These are phyloP conservation scores for Myrmaecium sp. DNA, from an alignment of 2,329 filamentous ascomycete species.

Conservation along the genomic window DNA sequence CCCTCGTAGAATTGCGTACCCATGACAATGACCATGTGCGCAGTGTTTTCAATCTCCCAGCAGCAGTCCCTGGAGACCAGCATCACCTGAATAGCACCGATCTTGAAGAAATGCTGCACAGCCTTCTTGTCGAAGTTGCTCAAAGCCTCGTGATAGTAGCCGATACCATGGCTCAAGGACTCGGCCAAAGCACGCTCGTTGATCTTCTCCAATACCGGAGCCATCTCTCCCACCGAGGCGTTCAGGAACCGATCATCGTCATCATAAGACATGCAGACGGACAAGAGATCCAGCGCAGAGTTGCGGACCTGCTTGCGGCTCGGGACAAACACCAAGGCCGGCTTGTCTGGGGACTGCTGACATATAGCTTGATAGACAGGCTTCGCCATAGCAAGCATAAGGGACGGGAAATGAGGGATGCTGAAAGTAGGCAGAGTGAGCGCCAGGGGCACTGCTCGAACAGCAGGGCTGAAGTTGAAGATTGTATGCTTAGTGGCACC, in stretches of 20 bases:
- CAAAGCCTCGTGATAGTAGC: conserved; percentile 92
- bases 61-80: conserved; percentile 75
- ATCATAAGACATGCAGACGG: conserved; percentile 75
- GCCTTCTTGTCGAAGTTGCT: conserved; percentile 81
- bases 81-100: conserved; percentile 78
- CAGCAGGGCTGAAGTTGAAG: conserved; percentile 93
- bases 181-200: conserved; percentile 78
- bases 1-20: conserved; percentile 96
- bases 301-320: conserved; percentile 82
- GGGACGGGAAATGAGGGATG: conserved; percentile 89
- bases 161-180: conserved; percentile 81
- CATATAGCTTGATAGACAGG: conserved; percentile 80
- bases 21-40: conserved; percentile 90
- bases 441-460: conserved; percentile 76
- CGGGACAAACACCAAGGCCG: conserved; percentile 80
- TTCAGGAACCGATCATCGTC: conserved; percentile 90
- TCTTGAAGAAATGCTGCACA: conserved; percentile 77
- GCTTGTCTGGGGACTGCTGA: conserved; percentile 76
- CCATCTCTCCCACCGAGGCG: conserved; percentile 64
- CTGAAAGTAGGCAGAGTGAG: conserved; percentile 90
- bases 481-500: conserved; percentile 96
- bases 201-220: conserved; percentile 63
- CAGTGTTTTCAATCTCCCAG: conserved; percentile 81
- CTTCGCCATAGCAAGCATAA: conserved; percentile 98
- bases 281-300: conserved; percentile 72